Base-by-base conservation (phyloP, 768 basidiomycete species). In the Polyporus arcularius region DNA sequence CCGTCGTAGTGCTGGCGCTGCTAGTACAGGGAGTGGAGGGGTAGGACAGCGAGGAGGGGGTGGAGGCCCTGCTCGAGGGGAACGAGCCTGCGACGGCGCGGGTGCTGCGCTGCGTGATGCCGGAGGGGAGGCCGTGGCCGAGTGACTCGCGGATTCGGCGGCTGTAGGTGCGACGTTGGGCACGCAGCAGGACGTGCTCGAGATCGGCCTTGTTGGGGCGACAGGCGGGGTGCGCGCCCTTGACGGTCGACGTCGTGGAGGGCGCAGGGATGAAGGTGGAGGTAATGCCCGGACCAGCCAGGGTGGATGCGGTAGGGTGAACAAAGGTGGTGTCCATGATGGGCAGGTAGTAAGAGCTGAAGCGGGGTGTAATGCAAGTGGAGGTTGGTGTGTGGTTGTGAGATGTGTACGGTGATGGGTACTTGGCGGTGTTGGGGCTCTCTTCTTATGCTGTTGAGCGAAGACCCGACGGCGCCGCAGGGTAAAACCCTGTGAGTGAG, bases 181-280 rank as follows among this genome's bases (percentile, higher is more conserved):
- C 65, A 21, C 51, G 55, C 21, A 55, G 31, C 38, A 66, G 55
- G 42, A 47, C 26, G 40, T 48, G 53, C 53, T 63, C 58, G n/a
- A 66, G 65, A 52, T 62, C 65, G 15, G 35, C 53, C 56, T 55
- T 63, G 61, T 39, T 66, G n/a, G 62, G 65, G 55, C 65, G 61
- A 39, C 45, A 53, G 30, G 28, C 43, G 42, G 53, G 35, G 7
- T 41, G 43, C 43, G 52, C 18, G 46, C 45, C 26, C 46, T 48
- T 48, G 47, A 10, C 21, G 49, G 45, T 31, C 31, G 58, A 40
- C 51, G 47, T 21, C 42, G 40, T 18, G 41, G 54, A 40, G 55
- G 47, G 16, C 42, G 49, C 18, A 28, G 31, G 18, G 30, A 55
- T 14, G 21, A 45, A 43, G 30, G 59, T 47, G 35, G 54, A 30